Conservation (phyloP, 2,329 filamentous ascomycete genomes). For the Aureobasidium sp. region DNA sequence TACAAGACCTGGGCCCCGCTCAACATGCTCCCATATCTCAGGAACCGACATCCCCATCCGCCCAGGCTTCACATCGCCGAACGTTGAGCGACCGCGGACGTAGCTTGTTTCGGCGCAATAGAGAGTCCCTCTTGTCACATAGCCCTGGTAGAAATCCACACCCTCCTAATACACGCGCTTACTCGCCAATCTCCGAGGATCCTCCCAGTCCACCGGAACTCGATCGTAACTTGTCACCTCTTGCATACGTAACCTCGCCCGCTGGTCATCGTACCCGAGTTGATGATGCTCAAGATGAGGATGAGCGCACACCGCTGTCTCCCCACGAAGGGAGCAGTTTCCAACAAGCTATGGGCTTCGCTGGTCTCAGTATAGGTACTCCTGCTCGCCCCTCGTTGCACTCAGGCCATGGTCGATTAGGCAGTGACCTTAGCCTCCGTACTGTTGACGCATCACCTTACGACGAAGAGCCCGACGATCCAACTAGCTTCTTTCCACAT, state of each 20-base stretch:
- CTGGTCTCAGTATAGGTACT: slow-evolving; percentile 36
- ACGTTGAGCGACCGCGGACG: slow-evolving; percentile 42
- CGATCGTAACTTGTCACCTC: slow-evolving; percentile 15
- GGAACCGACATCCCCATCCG: slow-evolving; percentile 15
- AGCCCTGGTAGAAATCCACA: slow-evolving; percentile 26
- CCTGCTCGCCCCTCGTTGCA: slow-evolving; percentile 18
- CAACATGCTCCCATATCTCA: slow-evolving; percentile 22
- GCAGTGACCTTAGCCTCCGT: slow-evolving; percentile 23
- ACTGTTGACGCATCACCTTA: slow-evolving; percentile 19
- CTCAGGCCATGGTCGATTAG: slow-evolving; percentile 16
- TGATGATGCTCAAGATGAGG: slow-evolving; percentile 22
- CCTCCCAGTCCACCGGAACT: neutral
- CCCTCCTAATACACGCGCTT: slow-evolving; percentile 4
- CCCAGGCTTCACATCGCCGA: slow-evolving; percentile 26
- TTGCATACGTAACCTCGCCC: slow-evolving; percentile 30
- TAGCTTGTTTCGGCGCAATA: slow-evolving; percentile 35
- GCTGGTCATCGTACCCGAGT: slow-evolving; percentile 22
- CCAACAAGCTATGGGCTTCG: slow-evolving; percentile 41
- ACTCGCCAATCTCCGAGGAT: slow-evolving; percentile 8
- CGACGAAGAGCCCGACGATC: slow-evolving; percentile 46
- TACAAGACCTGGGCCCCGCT: slow-evolving; percentile 46
- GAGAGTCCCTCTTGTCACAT: slow-evolving; percentile 35
- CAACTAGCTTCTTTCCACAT: slow-evolving; percentile 46
- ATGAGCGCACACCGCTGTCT: slow-evolving; percentile 30
- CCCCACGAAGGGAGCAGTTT: slow-evolving; percentile 38